Evolutionary conservation across 441 rosid species (phyloP), one percentile per base, ranked within the genome.

Genomic region (Pelargonium fulgidum): DNA sequence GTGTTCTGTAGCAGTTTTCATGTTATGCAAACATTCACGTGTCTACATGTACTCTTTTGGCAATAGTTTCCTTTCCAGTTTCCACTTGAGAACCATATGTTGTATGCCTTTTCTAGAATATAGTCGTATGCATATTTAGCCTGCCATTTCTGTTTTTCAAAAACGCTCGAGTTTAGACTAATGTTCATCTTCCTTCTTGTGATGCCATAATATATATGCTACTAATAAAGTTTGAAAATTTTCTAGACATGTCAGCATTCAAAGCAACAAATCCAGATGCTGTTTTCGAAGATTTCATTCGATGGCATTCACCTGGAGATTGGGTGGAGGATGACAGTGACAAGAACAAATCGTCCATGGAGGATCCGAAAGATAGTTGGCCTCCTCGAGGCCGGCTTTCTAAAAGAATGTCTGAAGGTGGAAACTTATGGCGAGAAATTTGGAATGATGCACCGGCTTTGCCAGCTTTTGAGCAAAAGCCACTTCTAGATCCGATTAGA

Each of bases 221-320:
- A 24, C 12, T 61, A 5, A 61, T 39, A 61, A 24, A 20, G 13
- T 61, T 22, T 13, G 26, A 5, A 9, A 20, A 10, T 61, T 61
- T 61, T 61, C 33, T 73, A 95, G 99, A 95, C 79, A 95, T 95
- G 98, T 89, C 96, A 36, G 98, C 96, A 75, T 95, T 95, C 82
- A 92, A 95, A 92, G 99, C 98, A 63, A 97, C 98, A 76, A 95
- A 95, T 78, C 96, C 98, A 56, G 88, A 85, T 76, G 93, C 96
- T 52, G 78, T 89, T 39, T 95, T 95, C 70, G 98, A 92, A 81
- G 99, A 95, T 83, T 95, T 95, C 72, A 92, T 95, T 68, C 87
- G 96, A 75, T 95, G 98, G 99, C 97, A 95, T 80, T 95, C 99
- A 65, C 99, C 98, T 41, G 92, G 97, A 73, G 98, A 95, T 77